Evolutionary conservation across 148 eudicot species (phyloP), one percentile per base, ranked within the genome.

Genomic region (Cornus suecica): DNA sequence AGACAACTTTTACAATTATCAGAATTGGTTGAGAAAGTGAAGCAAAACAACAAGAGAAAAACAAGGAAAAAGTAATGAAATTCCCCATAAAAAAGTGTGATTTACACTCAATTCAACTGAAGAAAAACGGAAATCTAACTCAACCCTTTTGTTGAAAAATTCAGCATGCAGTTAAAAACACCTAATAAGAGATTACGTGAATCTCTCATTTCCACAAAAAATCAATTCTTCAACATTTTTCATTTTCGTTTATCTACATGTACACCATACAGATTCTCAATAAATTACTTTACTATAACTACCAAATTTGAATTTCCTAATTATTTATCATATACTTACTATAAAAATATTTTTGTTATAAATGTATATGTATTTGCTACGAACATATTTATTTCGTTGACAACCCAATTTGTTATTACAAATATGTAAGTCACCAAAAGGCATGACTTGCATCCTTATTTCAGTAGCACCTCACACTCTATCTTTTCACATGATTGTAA

Each of bases 201-300:
- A 58, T 58, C 62, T 58, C 25, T 58, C 61, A 65, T 63, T 77
- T 61, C 11, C n/a, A 54, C 25, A 54, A 13, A 41, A 26, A 63
- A 56, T 70, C 26, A 28, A 11, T 65, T 71, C 61, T 31, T 18
- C 42, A 56, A 62, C 15, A 10, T 10, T 45, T 45, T 14, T 8
- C 54, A 48, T 3, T 1, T 48, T 18, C 4, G 15, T 16, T 48
- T 48, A 2, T 48, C 54, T 48, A 48, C 54, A 4, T 41, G n/a
- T n/a, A 11, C 54, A 48, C n/a, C n/a, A n/a, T n/a, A 11, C 20
- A 48, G 18, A 2, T 7, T 13, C 54, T 41, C n/a, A n/a, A n/a
- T n/a, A n/a, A n/a, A n/a, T n/a, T n/a, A n/a, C n/a, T n/a, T n/a
- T n/a, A n/a, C n/a, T n/a, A n/a, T n/a, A n/a, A n/a, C n/a, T n/a